Evolutionary conservation across 2,329 filamentous ascomycete genomes (phyloP), one percentile per base, ranked within the genome.

Genomic region (Colletotrichum truncatum): DNA sequence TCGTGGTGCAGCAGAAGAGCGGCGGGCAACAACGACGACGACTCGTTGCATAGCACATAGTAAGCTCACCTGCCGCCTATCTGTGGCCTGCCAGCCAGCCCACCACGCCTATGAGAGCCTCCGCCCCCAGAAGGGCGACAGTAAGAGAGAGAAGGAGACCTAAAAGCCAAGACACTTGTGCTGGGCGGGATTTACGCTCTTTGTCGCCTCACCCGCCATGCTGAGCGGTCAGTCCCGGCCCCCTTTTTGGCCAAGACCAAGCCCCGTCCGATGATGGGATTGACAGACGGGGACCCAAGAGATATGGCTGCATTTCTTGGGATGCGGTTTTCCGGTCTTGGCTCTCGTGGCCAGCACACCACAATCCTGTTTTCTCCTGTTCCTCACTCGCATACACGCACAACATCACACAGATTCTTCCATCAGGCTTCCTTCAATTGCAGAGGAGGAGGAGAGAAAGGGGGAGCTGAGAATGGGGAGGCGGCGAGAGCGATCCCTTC

Each of bases 281-380:
- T 36, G 16, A 43, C 39, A 43, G 39, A 28, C 14, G n/a, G 48
- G 36, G 26, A 23, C 38, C 41, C 41, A 55, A 54, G 48, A 61
- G 61, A 61, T 61, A 61, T n/a, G 43, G 52, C 48, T 58, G 60
- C 52, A 36, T 64, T 32, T 48, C 46, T 60, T 60, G 61, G 55
- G 55, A 25, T 26, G 55, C 30, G 23, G 8, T 61, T 55, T 65
- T 51, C 57, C 57, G 57, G 23, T 23, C 62, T 62, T 65, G 62
- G 62, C 57, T 28, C 34, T 63, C 53, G 36, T 36, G 59, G 41
- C 60, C 54, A 52, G 23, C 30, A 48, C 41, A 65, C 48, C 49
- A 55, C 23, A 34, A 41, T 45, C 55, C 61, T 64, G 39, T 55
- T 62, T 62, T 36, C 48, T 23, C 49, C 56, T 38, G 32, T 9